Evolutionary conservation across 371 early-diverging fungal species (phyloP).

Genomic region (Mucor indicus): DNA sequence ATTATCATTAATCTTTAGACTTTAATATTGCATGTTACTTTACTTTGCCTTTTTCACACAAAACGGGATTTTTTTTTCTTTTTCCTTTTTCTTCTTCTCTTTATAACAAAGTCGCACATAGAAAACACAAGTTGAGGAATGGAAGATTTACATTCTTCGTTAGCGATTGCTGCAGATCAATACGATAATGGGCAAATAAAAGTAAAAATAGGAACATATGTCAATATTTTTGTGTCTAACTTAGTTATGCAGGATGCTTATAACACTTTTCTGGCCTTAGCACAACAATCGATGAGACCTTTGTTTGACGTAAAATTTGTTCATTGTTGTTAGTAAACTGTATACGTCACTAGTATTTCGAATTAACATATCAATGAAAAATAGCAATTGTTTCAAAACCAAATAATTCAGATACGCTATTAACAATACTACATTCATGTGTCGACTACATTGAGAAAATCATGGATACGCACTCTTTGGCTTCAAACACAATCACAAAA

Average conservation of each 20-base stretch:
- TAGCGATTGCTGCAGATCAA: constrained; percentile 18
- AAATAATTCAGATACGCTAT: constrained; percentile 7
- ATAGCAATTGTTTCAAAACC: constrained; percentile 28
- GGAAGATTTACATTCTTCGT: constrained; percentile 25
- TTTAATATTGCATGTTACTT: too few relatives aligned
- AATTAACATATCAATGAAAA: background rate
- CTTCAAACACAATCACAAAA: constrained; percentile 1
- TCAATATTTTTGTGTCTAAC: background rate
- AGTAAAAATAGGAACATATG: constrained; percentile 7
- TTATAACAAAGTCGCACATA: too few relatives aligned
- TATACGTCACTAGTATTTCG: background rate
- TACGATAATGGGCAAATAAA: constrained; percentile 27
- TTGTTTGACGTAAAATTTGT: constrained; percentile 27
- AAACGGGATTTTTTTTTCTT: too few relatives aligned
- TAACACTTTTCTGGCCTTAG: constrained; percentile 16
- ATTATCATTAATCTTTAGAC: too few relatives aligned
- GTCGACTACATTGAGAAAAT: constrained; percentile 23
- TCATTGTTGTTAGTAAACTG: constrained; percentile 21
- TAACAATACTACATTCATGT: constrained; percentile 21
- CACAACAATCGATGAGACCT: constrained; percentile 17
- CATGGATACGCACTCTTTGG: constrained; percentile 15
- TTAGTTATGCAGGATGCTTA: constrained; percentile 21
- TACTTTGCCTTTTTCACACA: too few relatives aligned
- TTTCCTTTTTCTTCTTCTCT: too few relatives aligned
- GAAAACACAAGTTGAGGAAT: constrained; percentile 3